These are phyloP conservation scores for Agapanthus africanus DNA, from an alignment of 106 monocot genomes.

Conservation along the genomic window DNA sequence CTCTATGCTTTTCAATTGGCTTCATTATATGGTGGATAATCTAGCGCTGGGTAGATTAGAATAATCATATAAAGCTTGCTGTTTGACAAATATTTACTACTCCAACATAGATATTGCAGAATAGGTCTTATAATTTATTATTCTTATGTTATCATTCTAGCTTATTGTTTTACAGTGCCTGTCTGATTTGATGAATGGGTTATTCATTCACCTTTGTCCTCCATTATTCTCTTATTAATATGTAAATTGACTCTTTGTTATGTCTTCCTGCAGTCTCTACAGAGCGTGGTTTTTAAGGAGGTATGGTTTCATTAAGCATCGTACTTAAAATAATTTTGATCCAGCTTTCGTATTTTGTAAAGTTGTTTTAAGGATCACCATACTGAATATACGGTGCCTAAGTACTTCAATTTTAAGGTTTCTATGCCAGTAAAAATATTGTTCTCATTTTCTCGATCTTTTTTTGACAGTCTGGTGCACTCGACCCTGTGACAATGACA, in stretches of 20 bases:
- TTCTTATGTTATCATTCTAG: background rate
- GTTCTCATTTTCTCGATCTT: background rate
- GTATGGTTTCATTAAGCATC: constrained; percentile 28
- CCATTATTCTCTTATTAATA: background rate
- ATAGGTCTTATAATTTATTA: background rate
- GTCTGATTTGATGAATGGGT: background rate
- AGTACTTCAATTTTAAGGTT: background rate
- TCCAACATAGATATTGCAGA: background rate
- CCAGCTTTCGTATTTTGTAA: background rate
- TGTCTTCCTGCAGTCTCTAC: constrained; percentile 71
- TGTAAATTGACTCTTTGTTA: background rate
- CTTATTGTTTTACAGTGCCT: background rate
- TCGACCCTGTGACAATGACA: constrained; percentile 92
- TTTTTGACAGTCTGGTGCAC: constrained; percentile 56
- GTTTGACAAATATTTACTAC: background rate
- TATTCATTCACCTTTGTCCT: background rate
- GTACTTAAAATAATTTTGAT: too few relatives aligned
- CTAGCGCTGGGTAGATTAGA: background rate
- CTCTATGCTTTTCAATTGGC: background rate
- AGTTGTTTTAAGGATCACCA: background rate
- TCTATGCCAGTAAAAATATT: background rate
- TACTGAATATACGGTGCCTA: background rate
- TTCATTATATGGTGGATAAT: background rate
- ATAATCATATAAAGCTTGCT: background rate
- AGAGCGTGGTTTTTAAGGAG: constrained; percentile 95